A percentile compares a stretch with the other conserved stretches of the same genome.
These are phyloP conservation scores for Xylaria sp. DNA, from an alignment of 2,329 filamentous ascomycete genomes.

Conservation along the genomic window DNA sequence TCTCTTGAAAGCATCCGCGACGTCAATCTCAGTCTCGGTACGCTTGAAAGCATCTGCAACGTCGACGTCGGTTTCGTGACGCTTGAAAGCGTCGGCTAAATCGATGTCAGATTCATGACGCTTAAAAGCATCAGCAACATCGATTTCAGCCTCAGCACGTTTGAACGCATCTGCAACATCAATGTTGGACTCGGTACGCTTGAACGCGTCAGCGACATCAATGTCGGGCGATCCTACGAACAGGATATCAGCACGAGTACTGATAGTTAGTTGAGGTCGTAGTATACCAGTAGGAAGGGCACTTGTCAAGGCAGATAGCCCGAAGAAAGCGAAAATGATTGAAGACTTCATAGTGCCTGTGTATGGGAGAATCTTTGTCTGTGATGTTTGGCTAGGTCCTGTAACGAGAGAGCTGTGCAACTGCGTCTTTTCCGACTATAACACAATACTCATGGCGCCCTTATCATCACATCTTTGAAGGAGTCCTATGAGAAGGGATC, in stretches of 20 bases:
- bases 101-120: constrained; percentile 12
- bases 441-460: background rate
- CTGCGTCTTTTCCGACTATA: background rate
- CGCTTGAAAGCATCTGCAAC: constrained; percentile 28
- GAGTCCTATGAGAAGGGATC: background rate
- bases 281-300: constrained; percentile 8
- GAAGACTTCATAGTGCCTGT: constrained; percentile 5
- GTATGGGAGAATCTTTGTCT: background rate
- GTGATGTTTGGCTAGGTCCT: background rate
- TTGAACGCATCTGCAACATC: constrained; percentile 21
- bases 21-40: background rate
- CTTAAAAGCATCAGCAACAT: constrained; percentile 14
- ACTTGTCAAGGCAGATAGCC: constrained; percentile 8
- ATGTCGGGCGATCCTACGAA: constrained; percentile 8
- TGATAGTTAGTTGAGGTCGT: background rate
- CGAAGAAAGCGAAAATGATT: constrained; percentile 6
- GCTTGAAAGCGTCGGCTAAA: constrained; percentile 8
- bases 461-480: constrained; percentile 8
- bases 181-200: background rate
- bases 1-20: constrained; percentile 18
- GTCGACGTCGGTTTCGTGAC: constrained; percentile 1
- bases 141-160: background rate
- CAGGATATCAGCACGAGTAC: background rate
- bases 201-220: constrained; percentile 17
- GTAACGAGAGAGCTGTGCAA: background rate